Evolutionary conservation across 345 rosid species (phyloP), one percentile per base, ranked within the genome.

Genomic region (Cochlearia excelsa): DNA sequence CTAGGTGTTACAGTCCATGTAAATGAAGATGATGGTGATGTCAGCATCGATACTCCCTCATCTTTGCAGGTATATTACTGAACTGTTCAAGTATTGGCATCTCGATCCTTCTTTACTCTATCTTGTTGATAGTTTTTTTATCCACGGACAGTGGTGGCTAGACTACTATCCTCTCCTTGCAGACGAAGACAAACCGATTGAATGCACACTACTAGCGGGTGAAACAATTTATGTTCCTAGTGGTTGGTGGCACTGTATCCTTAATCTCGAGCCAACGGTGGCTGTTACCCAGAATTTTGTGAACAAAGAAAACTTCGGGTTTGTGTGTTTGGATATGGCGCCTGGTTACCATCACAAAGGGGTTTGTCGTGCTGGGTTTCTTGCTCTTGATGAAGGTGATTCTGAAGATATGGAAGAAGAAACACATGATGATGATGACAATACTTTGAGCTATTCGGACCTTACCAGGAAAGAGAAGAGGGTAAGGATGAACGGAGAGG

Each of bases 231-330:
- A 78, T 78, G 87, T 92, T 78, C 98, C 98, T 43, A 92, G 90
- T 57, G 98, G 98, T 64, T 92, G 96, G 98, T 92, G 98, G 98
- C 98, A 92, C 58, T 88, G 98, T 51, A 78, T 92, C 50, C 84
- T 92, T 28, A 92, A 92, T 77, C 75, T 92, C 66, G 96, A 92
- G 68, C 77, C 92, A 56, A 92, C 90, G 27, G 75, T 86, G 67
- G 96, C 98, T 51, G 96, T 92, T 38, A 92, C 96, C 3, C 98
- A 92, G 74, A 92, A 92, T 79, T 88, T 83, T 67, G 96, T 81
- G 39, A 82, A 88, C 78, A 67, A 87, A 53, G 83, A 79, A 46
- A 92, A 92, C 63, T 88, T 92, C 57, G 82, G 84, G 74, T 86
- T 72, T 66, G 98, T 92, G 47, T 92, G 96, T 65, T 72, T 92